Base-by-base conservation (phyloP, 1,139 yeast genomes). In the Lodderomyces oxycetoniae region DNA sequence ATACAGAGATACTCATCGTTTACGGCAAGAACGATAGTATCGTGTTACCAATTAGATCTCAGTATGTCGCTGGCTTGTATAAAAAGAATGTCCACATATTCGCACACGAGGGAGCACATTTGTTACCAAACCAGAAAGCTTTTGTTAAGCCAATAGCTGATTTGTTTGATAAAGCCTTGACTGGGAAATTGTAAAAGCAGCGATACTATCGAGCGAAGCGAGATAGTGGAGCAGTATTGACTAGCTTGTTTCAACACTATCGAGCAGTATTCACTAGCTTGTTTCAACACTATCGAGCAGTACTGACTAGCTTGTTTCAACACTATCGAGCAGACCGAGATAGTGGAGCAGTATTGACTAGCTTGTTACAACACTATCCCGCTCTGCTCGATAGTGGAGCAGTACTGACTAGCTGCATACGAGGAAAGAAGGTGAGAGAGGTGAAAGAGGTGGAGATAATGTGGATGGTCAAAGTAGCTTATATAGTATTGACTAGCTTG, bases 91-190 rank as follows among this genome's bases (percentile, higher is more conserved):
- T 52, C 3, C 43, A 36, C 14, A 38, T 39, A 8, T 48, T 60
- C 30, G 49, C 43, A 33, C 68, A 61, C 37, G 67, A 59, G 6
- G 71, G 70, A 2, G 68, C 64, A 1, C 74, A 67, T 43, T 55
- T 50, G 45, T 47, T 67, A 21, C 72, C 47, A 10, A 44, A 44
- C 33, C 52, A 50, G 41, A 52, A 51, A 37, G 53, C 48, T 23
- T 57, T 61, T 38, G 42, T 60, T 28, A 38, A 38, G 9, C 62
- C 61, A 4, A 46, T 63, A 3, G 48, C 61, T 13, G 59, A 53
- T 8, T 33, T 40, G 10, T 46, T 61, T 34, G 47, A 47, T 33
- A 49, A 41, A 12, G 45, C 41, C 4, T 38, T 51, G 14, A 48
- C 44, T 21, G 37, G 33, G n/a, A 40, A 36, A 22, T 40, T 52